phyloP scores from a whole-genome alignment of 495 filamentous ascomycete genomes.

The Copromyces sp. region DNA sequence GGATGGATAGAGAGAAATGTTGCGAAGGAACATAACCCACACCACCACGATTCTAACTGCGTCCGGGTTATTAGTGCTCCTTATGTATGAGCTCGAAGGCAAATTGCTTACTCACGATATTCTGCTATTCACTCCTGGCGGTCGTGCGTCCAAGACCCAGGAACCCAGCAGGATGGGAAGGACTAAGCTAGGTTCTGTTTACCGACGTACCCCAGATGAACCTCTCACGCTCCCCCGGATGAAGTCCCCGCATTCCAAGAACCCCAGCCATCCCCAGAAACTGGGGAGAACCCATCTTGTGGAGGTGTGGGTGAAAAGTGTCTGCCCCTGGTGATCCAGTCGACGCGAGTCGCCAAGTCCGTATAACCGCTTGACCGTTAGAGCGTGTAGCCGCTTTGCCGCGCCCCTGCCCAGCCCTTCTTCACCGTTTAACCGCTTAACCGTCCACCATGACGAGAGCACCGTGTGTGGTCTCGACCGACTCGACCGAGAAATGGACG shows the following conservation, averaged over 20 bases:
- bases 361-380: background rate
- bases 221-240: background rate
- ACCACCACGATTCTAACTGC: background rate
- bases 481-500: background rate
- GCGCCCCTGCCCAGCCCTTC: background rate
- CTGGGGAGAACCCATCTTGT: background rate
- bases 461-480: background rate
- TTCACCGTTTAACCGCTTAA: background rate
- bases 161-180: background rate
- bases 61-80: background rate
- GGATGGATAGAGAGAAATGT: background rate
- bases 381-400: background rate
- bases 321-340: background rate
- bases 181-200: background rate
- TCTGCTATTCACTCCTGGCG: background rate
- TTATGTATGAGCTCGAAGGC: background rate
- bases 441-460: background rate
- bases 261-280: background rate
- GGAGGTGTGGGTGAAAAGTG: background rate
- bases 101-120: background rate
- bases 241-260: background rate
- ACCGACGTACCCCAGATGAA: background rate
- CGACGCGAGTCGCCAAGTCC: background rate
- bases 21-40: background rate
- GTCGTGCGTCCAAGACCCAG: background rate